Base-by-base conservation (phyloP, 129 eudicot species). In the Glebionis coronaria region DNA sequence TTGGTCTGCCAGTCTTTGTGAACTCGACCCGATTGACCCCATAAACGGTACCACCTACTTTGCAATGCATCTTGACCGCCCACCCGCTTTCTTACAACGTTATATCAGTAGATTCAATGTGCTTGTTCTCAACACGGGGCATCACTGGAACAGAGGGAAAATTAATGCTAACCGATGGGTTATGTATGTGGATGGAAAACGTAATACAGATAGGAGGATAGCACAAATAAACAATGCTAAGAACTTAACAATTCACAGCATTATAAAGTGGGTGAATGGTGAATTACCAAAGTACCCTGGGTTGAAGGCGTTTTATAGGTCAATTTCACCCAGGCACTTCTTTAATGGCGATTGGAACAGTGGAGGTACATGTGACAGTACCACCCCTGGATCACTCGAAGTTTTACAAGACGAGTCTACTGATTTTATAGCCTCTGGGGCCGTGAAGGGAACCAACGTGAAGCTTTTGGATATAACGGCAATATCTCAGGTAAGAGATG, bases 301-400 rank as follows among this genome's bases (percentile, higher is more conserved):
- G 51, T 55, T 92, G 77, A 88, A 81, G 81, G 95, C 88, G 9
- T 92, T 92, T 49, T 84, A 72, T 63, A 80, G 98, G 65, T 56
- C 98, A 9, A 83, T 92, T 68, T 88, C 98, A 27, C 98, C 98
- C 0, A 74, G 98, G 67, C 98, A 92, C 76, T 92, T 92, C 82
- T 92, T 92, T 65, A 83, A 92, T 52, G 98, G 98, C 72, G 98
- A 92, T 63, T 92, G 98, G 98, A 84, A 92, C 52, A 92, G 85
- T 25, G 98, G 98, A 5, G 98, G 98, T 47, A 88, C 95, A 18
- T 92, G 98, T 73, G 96, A 92, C 77, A 86, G 84, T 35, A 83
- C 91, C 15, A 78, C 83, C 68, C 96, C 82, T 23, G 88, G 72
- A 9, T 82, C 84, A 19, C 57, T 80, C 60, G 91, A 92, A 71